A percentile compares a stretch with the other conserved stretches of the same genome.
These are phyloP conservation scores for Xylaria sp. DNA, from an alignment of 2,329 filamentous ascomycete species.

Conservation along the genomic window DNA sequence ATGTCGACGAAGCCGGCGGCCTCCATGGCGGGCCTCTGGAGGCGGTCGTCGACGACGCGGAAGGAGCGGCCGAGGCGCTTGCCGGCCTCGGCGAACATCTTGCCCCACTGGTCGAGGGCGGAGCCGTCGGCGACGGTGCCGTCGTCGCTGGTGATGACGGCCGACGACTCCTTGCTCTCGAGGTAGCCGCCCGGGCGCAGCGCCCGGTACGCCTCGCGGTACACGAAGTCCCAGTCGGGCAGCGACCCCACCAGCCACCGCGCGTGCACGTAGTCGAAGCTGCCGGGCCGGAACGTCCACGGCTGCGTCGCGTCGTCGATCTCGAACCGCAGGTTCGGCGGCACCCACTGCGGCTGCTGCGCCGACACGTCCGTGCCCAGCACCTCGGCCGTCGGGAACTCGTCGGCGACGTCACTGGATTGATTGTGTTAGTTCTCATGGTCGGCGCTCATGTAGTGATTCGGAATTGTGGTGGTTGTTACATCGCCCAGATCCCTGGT, in stretches of 20 bases:
- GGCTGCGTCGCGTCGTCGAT: conserved; percentile 39
- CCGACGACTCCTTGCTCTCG: conserved; percentile 34
- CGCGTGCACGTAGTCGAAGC: conserved; percentile 65
- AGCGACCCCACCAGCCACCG: conserved; percentile 60
- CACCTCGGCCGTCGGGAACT: conserved; percentile 35
- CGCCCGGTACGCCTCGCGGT: conserved; percentile 52
- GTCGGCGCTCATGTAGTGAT: background rate
- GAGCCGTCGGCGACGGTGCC: conserved; percentile 32
- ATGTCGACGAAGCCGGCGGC: conserved; percentile 35
- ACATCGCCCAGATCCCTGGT: conserved; percentile 38
- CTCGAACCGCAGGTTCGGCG: conserved; percentile 38
- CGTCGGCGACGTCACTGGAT: conserved; percentile 45
- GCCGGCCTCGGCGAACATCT: conserved; percentile 39
- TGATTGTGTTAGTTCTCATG: background rate
- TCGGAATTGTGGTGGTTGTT: conserved; percentile 1
- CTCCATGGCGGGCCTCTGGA: conserved; percentile 37
- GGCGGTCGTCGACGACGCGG: conserved; percentile 34
- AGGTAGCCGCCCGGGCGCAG: conserved; percentile 55
- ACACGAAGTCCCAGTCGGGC: conserved; percentile 55
- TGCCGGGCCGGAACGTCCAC: conserved; percentile 51
- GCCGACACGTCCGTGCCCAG: conserved; percentile 41
- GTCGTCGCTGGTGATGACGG: conserved; percentile 33
- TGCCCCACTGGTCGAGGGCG: conserved; percentile 40
- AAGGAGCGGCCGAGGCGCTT: conserved; percentile 38
- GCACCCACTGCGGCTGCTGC: conserved; percentile 45